phyloP scores from a whole-genome alignment of 139 green algal genomes.

The Chlorella sp. region DNA sequence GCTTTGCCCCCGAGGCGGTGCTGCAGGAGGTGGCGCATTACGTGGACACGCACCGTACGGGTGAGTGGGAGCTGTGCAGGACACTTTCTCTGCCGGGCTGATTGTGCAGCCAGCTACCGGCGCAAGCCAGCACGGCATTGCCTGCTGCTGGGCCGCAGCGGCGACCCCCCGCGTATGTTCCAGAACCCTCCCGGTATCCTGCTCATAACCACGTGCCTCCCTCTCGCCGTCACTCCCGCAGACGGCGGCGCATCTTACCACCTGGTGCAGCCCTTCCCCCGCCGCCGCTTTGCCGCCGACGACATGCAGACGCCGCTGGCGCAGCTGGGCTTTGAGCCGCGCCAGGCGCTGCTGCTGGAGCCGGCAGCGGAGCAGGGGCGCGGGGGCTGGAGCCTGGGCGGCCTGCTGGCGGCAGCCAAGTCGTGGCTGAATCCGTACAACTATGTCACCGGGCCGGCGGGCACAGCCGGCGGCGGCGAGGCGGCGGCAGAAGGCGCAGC shows the following conservation, averaged over 20 bases:
- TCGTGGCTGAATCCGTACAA: slow-evolving; percentile 12
- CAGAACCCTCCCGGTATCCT: neutral
- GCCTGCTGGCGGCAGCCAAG: slow-evolving; percentile 5
- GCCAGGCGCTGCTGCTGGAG: slow-evolving; percentile 25
- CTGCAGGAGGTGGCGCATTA: slow-evolving; percentile 28
- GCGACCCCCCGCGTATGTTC: neutral
- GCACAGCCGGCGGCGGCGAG: neutral
- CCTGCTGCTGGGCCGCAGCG: neutral
- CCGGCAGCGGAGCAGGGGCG: neutral
- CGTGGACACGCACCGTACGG: slow-evolving; percentile 24
- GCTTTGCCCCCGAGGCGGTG: slow-evolving; percentile 9
- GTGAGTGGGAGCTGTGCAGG: neutral
- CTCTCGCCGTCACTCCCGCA: too few relatives aligned
- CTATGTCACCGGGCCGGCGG: neutral
- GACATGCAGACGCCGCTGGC: slow-evolving; percentile 14
- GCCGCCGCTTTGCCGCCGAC: slow-evolving; percentile 8
- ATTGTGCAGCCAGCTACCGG: neutral
- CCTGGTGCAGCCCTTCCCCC: slow-evolving; percentile 34
- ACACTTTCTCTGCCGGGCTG: neutral
- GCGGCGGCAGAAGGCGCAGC: neutral
- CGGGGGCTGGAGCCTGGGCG: slow-evolving; percentile 1
- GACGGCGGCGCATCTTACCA: slow-evolving; percentile 29
- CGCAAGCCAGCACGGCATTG: neutral
- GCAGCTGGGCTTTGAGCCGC: slow-evolving; percentile 19
- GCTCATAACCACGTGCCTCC: neutral